These are phyloP conservation scores for Lenzites betulinus DNA, from an alignment of 768 basidiomycete species.

Conservation along the genomic window DNA sequence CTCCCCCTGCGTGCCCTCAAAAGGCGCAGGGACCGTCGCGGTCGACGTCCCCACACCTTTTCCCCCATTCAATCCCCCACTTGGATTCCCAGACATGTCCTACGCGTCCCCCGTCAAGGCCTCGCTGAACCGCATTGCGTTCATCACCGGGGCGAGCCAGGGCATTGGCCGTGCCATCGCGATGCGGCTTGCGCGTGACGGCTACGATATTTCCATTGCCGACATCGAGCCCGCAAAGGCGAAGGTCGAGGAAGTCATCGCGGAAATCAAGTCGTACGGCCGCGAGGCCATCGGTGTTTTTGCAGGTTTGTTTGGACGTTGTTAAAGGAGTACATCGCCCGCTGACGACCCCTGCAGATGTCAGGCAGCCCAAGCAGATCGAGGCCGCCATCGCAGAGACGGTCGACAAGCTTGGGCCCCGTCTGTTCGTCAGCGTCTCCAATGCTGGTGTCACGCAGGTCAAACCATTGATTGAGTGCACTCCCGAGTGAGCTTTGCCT, in stretches of 20 bases:
- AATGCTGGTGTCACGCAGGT: constrained; percentile 37
- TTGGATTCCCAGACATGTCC: constrained; percentile 1
- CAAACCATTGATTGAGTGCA: constrained; percentile 34
- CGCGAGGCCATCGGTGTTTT: constrained; percentile 32
- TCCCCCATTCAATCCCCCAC: background rate
- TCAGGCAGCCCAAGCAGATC: constrained; percentile 33
- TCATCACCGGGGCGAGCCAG: constrained; percentile 47
- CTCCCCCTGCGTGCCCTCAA: background rate
- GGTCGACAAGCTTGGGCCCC: constrained; percentile 32
- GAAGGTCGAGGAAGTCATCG: constrained; percentile 27
- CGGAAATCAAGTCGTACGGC: constrained; percentile 34
- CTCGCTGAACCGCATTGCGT: constrained; percentile 36
- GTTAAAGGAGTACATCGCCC: background rate
- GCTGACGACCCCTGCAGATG: constrained; percentile 21
- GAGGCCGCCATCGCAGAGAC: constrained; percentile 34
- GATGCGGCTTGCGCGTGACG: constrained; percentile 47
- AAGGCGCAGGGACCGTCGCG: background rate
- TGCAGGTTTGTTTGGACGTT: constrained; percentile 24
- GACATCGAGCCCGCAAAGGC: constrained; percentile 38
- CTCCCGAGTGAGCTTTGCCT: constrained; percentile 25
- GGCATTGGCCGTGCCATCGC: constrained; percentile 55
- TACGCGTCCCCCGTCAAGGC: constrained; percentile 31
- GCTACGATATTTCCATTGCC: constrained; percentile 49
- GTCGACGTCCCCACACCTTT: background rate
- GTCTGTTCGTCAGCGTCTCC: constrained; percentile 33